Conservation (phyloP, 768 basidiomycete genomes). For the Porpolomopsis calyptriformis region DNA sequence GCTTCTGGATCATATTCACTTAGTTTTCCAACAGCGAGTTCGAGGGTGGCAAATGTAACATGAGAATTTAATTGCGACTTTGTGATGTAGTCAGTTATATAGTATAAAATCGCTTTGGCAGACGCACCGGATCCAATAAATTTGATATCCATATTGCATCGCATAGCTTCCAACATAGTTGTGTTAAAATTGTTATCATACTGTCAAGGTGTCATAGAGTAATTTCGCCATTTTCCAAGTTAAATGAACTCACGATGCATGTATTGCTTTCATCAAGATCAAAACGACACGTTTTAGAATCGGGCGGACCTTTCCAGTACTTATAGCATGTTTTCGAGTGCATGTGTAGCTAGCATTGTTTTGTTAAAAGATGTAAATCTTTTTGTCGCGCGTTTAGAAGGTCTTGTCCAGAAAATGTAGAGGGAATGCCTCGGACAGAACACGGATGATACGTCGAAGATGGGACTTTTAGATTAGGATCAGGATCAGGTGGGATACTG, state of each 20-base stretch:
- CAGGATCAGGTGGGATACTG: conserved; percentile 13
- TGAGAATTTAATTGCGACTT: conserved; percentile 33
- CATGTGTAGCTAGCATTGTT: conserved; percentile 21
- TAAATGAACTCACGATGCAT: conserved; percentile 11
- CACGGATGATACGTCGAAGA: conserved; percentile 14
- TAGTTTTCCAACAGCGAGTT: conserved; percentile 22
- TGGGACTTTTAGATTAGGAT: neutral
- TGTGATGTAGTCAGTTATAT: conserved; percentile 42
- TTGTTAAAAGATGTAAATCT: conserved; percentile 17
- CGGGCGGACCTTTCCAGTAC: conserved; percentile 19
- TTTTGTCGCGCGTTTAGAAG: conserved; percentile 2
- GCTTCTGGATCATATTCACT: conserved; percentile 12
- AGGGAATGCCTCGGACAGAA: conserved; percentile 9
- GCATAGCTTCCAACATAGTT: conserved; percentile 24
- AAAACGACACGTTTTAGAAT: conserved; percentile 19
- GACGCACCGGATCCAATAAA: conserved; percentile 30
- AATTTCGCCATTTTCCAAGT: conserved; percentile 21
- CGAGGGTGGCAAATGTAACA: conserved; percentile 29
- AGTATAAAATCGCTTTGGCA: conserved; percentile 34
- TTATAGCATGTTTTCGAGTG: conserved; percentile 30
- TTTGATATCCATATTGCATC: conserved; percentile 40
- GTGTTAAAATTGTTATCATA: conserved; percentile 34
- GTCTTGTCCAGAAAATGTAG: neutral
- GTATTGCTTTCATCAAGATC: conserved; percentile 17
- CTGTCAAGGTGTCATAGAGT: conserved; percentile 25